Evolutionary conservation across 2,329 filamentous ascomycete species (phyloP), one percentile per base, ranked within the genome.

Genomic region (Macrophomina tecta): DNA sequence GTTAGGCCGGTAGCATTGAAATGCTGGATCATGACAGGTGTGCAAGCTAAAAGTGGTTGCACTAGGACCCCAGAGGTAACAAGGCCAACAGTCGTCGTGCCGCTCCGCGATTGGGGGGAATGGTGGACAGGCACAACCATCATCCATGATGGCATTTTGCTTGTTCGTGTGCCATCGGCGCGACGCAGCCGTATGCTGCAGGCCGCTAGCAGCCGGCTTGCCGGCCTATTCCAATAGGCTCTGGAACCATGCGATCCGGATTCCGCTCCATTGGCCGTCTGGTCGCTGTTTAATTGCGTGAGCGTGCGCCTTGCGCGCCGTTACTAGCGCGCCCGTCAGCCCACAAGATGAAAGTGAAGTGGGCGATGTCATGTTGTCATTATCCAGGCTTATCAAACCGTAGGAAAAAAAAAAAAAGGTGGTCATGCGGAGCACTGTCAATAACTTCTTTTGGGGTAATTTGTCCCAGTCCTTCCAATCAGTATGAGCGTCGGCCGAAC

Each of bases 181-280:
- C 45, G 32, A 62, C 32, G 58, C 45, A 49, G 58, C 58, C 58
- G 58, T 51, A 30, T 48, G 45, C 3, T 62, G 58, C 58, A 36
- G 28, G 45, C 58, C 58, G 58, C 58, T 38, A 62, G 58, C 61
- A 53, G 61, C 61, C 61, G 48, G 49, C 5, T 40, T 64, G 61
- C 61, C 61, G 61, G 23, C 8, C 61, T 52, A 32, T 53, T 53
- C 61, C 61, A 64, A 64, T 64, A 64, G 61, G 61, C 61, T 64
- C 58, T 36, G 18, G 45, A 32, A 7, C 42, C 9, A 62, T 16
- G 30, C 58, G 45, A 49, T 61, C 40, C 56, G 42, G 56, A 58
- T 42, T 9, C 40, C 28, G 56, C 56, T 49, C 32, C 58, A 36
- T 45, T 45, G 42, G 42, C 42, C 11, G 42, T 45, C 32, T 12